Evolutionary conservation across 1,284 basidiomycete genomes (phyloP).

Genomic region (Ustilago loliicola): DNA sequence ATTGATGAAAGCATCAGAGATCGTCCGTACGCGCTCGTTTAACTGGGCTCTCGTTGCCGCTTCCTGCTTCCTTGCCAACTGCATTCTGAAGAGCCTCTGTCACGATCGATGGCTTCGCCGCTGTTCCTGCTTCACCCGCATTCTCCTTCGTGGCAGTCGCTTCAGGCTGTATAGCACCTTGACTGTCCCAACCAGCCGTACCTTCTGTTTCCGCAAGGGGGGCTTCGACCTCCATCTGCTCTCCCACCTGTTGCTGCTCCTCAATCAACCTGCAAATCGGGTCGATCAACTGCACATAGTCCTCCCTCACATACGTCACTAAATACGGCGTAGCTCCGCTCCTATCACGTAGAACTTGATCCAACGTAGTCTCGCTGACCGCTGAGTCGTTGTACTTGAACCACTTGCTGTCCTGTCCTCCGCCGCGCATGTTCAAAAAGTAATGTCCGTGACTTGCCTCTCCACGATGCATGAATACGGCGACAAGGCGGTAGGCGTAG

Average conservation of each 20-base stretch:
- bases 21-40: constrained; percentile 47
- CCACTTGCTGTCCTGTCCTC: constrained; percentile 44
- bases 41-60: constrained; percentile 37
- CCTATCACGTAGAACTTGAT: constrained; percentile 62
- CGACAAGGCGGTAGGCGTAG: constrained; percentile 88
- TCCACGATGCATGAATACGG: constrained; percentile 91
- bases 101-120: constrained; percentile 8
- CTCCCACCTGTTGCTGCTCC: not conserved
- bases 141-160: not conserved
- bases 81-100: constrained; percentile 1
- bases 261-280: constrained; percentile 43
- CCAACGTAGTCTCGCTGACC: constrained; percentile 37
- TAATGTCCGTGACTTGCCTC: constrained; percentile 69
- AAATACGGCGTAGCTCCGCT: constrained; percentile 68
- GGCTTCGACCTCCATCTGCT: constrained; percentile 21
- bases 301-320: constrained; percentile 65
- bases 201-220: not conserved
- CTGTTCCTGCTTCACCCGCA: not conserved
- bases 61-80: constrained; percentile 6
- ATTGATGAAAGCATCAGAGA: not conserved
- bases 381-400: constrained; percentile 66
- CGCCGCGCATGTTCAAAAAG: constrained; percentile 62
- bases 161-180: not conserved
- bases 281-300: constrained; percentile 42
- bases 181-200: constrained; percentile 1